Evolutionary conservation across 805 yeast genomes (phyloP), one percentile per base, ranked within the genome.

Genomic region (Candida multigemmis): DNA sequence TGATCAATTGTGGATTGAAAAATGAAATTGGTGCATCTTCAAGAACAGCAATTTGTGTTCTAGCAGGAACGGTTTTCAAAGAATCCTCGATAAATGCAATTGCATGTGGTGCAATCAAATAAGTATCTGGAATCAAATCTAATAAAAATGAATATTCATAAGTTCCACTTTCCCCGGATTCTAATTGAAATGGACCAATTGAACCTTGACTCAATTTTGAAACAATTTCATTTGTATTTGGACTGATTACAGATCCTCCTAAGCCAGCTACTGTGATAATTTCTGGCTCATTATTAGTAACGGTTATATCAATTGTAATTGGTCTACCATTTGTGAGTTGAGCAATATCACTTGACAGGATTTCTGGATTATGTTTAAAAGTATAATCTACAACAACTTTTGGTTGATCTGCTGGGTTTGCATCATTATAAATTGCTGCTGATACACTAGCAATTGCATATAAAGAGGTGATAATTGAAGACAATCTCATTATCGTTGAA

Each of bases 1-100:
- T 49, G 32, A 84, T 46, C 44, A 85, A 68, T 52, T 77, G 74
- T 9, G 87, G 91, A 47, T 81, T 72, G 55, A 78, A 75, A 28
- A 77, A 37, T 1, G 93, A 77, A 40, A 86, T 59, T 31, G 77
- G 68, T 19, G 68, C 69, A 41, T 85, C 94, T 7, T 52, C 52
- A 31, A 86, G 69, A 13, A 60, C 49, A 23, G 81, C 56, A 33
- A 76, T 53, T 42, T 73, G 76, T 26, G 74, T 68, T 42, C 69
- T 62, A 15, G 79, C 66, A 27, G 74, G 73, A 21, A 80, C 58
- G 36, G 61, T 56, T 53, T 71, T 66, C 39, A 75, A 46, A 26
- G 67, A 52, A 6, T 69, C 68, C 18, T 68, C 57, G 42, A 58
- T 62, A 16, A 65, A 56, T 24, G 76, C 62, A 46, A 65, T 76